These are phyloP conservation scores for Curvularia eragrostidis DNA, from an alignment of 2,329 filamentous ascomycete genomes.

Conservation along the genomic window DNA sequence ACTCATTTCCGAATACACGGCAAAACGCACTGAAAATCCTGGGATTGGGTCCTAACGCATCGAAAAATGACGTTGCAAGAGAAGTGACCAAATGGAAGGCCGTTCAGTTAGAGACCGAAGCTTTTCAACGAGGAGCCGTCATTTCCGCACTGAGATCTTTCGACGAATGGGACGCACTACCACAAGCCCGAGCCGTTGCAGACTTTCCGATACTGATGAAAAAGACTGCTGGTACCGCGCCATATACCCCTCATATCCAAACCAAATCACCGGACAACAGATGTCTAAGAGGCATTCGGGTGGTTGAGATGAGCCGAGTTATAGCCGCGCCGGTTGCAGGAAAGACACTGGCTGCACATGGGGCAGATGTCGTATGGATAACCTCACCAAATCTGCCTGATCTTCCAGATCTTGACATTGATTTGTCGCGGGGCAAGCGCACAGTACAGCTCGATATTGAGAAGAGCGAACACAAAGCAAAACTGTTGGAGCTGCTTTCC, in stretches of 20 bases:
- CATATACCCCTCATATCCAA: constrained; percentile 15
- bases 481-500: constrained; percentile 53
- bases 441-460: constrained; percentile 58
- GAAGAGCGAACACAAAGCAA: constrained; percentile 49
- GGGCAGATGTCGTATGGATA: constrained; percentile 57
- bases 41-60: constrained; percentile 44
- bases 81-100: constrained; percentile 53
- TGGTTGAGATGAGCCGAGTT: constrained; percentile 52
- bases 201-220: constrained; percentile 57
- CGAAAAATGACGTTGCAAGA: constrained; percentile 50
- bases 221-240: constrained; percentile 37
- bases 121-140: constrained; percentile 51
- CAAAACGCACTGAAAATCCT: constrained; percentile 55
- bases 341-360: constrained; percentile 53
- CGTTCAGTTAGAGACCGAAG: constrained; percentile 58
- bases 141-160: constrained; percentile 60
- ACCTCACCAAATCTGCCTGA: constrained; percentile 55
- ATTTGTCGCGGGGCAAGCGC: constrained; percentile 58
- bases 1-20: constrained; percentile 61
- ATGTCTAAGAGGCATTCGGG: constrained; percentile 52
- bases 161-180: constrained; percentile 59
- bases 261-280: constrained; percentile 18
- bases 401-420: constrained; percentile 49
- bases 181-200: constrained; percentile 55
- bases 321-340: constrained; percentile 56